These are phyloP conservation scores for Alternaria ventricosa DNA, from an alignment of 2,329 filamentous ascomycete genomes.

Conservation along the genomic window DNA sequence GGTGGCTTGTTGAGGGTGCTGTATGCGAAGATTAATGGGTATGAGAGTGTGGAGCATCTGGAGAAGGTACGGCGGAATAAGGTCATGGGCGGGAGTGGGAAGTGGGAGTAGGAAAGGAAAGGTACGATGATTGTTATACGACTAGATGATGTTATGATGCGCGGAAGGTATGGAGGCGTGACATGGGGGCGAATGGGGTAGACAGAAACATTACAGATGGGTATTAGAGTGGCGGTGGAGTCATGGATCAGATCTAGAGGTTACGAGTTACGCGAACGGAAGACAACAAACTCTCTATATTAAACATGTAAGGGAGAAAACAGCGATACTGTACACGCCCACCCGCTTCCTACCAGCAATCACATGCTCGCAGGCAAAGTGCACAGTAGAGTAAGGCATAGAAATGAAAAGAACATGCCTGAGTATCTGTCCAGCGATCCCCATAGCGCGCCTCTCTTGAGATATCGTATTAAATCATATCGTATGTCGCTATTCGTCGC, in stretches of 20 bases:
- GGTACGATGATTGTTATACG: neutral
- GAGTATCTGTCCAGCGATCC: constrained; percentile 16
- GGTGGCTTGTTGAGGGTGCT: constrained; percentile 73
- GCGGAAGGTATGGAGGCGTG: neutral
- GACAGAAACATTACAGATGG: neutral
- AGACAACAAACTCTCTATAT: constrained; percentile 10
- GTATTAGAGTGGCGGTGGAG: neutral
- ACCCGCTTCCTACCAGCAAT: constrained; percentile 17
- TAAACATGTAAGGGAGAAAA: constrained; percentile 17
- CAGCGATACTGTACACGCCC: constrained; percentile 31
- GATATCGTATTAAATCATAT: constrained; percentile 21
- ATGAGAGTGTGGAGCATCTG: constrained; percentile 29
- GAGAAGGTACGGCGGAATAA: constrained; percentile 26
- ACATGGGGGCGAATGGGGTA: neutral
- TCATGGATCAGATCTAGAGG: neutral
- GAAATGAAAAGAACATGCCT: constrained; percentile 17
- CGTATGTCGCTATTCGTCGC: constrained; percentile 26
- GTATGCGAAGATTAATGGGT: constrained; percentile 71
- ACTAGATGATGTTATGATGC: neutral
- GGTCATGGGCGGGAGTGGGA: constrained; percentile 23
- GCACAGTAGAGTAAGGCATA: constrained; percentile 15
- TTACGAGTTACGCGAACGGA: neutral
- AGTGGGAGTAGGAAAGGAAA: constrained; percentile 22
- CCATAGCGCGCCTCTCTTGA: constrained; percentile 9
- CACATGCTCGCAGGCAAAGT: constrained; percentile 27